Evolutionary conservation across 768 basidiomycete genomes (phyloP), one percentile per base, ranked within the genome.

Genomic region (Tylopilus sp.): DNA sequence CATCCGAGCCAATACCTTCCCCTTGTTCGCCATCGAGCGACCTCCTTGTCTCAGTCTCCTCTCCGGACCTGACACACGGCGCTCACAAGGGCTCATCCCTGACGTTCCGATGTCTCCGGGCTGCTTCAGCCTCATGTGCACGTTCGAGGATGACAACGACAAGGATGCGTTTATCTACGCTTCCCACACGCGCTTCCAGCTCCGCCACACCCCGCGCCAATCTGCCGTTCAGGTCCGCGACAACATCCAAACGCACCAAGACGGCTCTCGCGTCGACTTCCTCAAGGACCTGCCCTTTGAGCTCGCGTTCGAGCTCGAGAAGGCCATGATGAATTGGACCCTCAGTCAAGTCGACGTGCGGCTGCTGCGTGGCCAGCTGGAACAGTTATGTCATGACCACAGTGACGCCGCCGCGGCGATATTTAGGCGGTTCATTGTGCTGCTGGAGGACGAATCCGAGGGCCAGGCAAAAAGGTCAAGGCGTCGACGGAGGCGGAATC

Each of bases 231-330:
- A 1, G 7, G 40, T 72, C 17, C 45, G 56, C 36, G 36, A 60
- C 20, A 48, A 63, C 50, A 44, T 23, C 20, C 55, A 59, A 31
- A 41, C 50, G 23, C 26, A 26, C 10, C 21, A 42, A 8, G 42
- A 39, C 28, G 8, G 53, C 9, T 35, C 17, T 21, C 23, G 42
- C 13, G 53, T 75, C 18, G 55, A 65, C 20, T 43, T 68, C 41
- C 58, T 75, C 35, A 18, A 40, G 3, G 46, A 53, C 1, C 40
- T 75, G 5, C 59, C 64, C 4, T 74, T 74, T 40, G 57, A 61
- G 28, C 60, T 75, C 15, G 73, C 69, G 13, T 74, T 74, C 41
- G 71, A 73, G 44, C 57, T 71, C 6, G 71, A 74, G 25, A 74
- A 74, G 46, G 70, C 72, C 0, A 43, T 71, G n/a, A 50, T 54